Evolutionary conservation across 768 basidiomycete genomes (phyloP).

Genomic region (Naganishia antarctica): DNA sequence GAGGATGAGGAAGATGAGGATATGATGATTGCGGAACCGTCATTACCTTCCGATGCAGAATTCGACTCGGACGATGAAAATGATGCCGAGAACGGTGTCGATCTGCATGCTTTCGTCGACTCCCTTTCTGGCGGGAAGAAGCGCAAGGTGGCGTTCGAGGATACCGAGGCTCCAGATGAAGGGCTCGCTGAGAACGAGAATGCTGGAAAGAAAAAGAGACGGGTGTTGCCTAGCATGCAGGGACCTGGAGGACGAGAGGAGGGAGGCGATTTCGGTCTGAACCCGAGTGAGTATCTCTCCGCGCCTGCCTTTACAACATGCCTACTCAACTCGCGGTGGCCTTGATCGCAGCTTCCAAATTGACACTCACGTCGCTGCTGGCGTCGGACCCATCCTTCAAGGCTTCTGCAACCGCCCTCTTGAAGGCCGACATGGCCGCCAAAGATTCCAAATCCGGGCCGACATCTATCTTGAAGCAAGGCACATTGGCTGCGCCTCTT

Average conservation of each 20-base stretch:
- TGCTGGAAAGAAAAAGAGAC: constrained; percentile 51
- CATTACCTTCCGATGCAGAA: constrained; percentile 27
- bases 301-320: not conserved
- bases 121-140: constrained; percentile 28
- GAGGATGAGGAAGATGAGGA: constrained; percentile 30
- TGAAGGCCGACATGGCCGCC: constrained; percentile 58
- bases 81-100: constrained; percentile 49
- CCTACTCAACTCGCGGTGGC: not conserved
- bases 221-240: constrained; percentile 66
- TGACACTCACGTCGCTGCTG: constrained; percentile 54
- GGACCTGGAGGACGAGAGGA: constrained; percentile 53
- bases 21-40: constrained; percentile 25
- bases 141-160: constrained; percentile 30
- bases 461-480: constrained; percentile 57
- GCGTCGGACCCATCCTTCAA: constrained; percentile 61
- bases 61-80: constrained; percentile 44
- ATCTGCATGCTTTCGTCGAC: constrained; percentile 45
- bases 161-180: constrained; percentile 29
- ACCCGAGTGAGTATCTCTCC: constrained; percentile 35
- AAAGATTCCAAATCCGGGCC: constrained; percentile 5
- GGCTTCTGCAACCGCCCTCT: constrained; percentile 56
- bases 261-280: constrained; percentile 68
- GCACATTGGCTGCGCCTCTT: constrained; percentile 72
- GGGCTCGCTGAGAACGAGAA: constrained; percentile 15
- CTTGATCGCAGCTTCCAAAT: constrained; percentile 40